Evolutionary conservation across 2,329 filamentous ascomycete species (phyloP).

Genomic region (Claviceps cyperi): DNA sequence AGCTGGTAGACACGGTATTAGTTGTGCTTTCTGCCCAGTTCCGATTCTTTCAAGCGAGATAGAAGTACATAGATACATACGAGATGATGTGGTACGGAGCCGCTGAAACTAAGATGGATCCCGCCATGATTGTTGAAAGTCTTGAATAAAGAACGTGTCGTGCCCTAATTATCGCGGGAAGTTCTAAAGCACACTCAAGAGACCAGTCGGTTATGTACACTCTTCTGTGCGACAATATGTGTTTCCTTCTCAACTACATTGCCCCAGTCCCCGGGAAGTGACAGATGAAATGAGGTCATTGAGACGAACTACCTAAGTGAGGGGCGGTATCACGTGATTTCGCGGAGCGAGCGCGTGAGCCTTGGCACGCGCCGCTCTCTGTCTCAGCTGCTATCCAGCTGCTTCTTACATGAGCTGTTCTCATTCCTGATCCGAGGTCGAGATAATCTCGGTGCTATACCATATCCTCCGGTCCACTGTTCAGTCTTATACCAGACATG

Average conservation of each 20-base stretch:
- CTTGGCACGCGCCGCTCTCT: neutral
- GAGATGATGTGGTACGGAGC: slow-evolving; percentile 65
- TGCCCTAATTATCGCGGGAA: neutral
- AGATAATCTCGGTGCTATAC: too few relatives aligned
- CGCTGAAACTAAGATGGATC: slow-evolving; percentile 43
- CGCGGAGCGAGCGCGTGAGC: slow-evolving; percentile 15
- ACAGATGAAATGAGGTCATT: slow-evolving; percentile 5
- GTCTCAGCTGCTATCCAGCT: neutral
- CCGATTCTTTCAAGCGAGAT: neutral
- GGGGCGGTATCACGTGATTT: slow-evolving; percentile 16
- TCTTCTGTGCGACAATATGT: neutral
- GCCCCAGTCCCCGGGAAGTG: neutral
- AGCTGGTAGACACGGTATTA: slow-evolving; percentile 38
- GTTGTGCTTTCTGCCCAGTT: slow-evolving; percentile 9
- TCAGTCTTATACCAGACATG: slow-evolving; percentile 36
- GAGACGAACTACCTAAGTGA: neutral
- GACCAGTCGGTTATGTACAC: too few relatives aligned
- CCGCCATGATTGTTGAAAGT: slow-evolving; percentile 22
- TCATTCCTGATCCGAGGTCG: neutral
- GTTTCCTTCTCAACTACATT: neutral
- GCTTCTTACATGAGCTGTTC: neutral
- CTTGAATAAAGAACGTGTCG: neutral
- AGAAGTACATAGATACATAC: slow-evolving; percentile 27
- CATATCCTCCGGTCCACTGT: neutral
- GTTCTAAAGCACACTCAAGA: neutral